Evolutionary conservation across 176 grass and related monocot species (phyloP), one percentile per base, ranked within the genome.

Genomic region (Bromus sterilis): DNA sequence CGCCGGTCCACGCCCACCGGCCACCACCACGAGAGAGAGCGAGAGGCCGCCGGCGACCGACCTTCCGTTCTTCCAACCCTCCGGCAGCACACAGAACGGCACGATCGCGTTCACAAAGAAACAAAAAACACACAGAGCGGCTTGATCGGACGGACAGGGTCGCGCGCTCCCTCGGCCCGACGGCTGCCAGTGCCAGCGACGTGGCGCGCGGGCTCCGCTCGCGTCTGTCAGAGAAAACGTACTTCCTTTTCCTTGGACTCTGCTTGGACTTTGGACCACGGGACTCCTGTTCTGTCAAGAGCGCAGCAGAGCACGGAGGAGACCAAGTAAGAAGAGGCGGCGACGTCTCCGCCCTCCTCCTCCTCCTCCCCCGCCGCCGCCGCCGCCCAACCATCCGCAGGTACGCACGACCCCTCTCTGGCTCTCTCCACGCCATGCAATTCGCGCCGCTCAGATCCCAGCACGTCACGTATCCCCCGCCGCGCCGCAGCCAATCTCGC

Each of bases 371-470:
- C 65, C 56, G 12, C 48, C 14, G 31, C 32, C 56, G 46, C 48
- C 29, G 24, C 44, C 37, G 7, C 59, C 26, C 15, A 16, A 11
- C 40, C 39, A 5, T 23, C 66, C 35, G 4, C 58, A 84, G 81
- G 86, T 74, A 79, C 23, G 20, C 66, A 7, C 48, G 46, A 26
- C 58, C 75, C 24, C 16, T 51, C 6, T 49, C 76, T 28, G 21
- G 21, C 43, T 36, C 13, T 21, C 51, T 11, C 29, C 78, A 31
- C 11, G 28, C 9, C 66, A 23, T 20, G 74, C 59, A 49, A 31
- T 4, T 18, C 56, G 55, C 66, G 43, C 75, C n/a, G 86, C 67
- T 10, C 79, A 77, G 79, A 87, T 87, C 86, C 74, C 32, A 18
- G 25, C 41, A 49, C 80, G 11, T 8, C 31, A 20, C 57, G 71